phyloP scores from a whole-genome alignment of 305 asterid species.

The Ajuga reptans region DNA sequence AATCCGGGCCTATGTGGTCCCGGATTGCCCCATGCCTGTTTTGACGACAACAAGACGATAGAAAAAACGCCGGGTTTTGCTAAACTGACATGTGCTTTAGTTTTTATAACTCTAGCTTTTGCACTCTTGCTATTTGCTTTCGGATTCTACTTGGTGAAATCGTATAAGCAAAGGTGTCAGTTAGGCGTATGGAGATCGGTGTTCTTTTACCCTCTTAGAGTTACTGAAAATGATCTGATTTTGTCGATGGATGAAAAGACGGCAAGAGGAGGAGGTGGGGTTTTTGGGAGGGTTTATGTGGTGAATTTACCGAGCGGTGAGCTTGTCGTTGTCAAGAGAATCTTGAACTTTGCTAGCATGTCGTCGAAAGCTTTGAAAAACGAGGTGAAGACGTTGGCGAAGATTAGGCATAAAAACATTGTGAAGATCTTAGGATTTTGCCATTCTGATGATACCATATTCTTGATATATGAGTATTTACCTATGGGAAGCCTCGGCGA shows the following conservation, averaged over 20 bases:
- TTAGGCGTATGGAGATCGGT: conserved; percentile 49
- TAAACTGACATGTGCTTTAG: conserved; percentile 37
- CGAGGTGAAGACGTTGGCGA: conserved; percentile 68
- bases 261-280: conserved; percentile 41
- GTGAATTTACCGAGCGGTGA: conserved; percentile 72
- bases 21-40: conserved; percentile 53
- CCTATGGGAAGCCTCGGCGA: conserved; percentile 72
- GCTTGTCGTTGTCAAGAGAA: conserved; percentile 56
- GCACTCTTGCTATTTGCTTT: conserved; percentile 35
- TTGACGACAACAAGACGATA: conserved; percentile 26
- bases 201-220: conserved; percentile 75
- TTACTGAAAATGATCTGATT: conserved; percentile 55
- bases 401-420: conserved; percentile 67
- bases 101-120: conserved; percentile 39
- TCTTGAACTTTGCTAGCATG: conserved; percentile 37
- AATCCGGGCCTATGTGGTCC: conserved; percentile 70
- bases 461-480: conserved; percentile 63
- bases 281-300: conserved; percentile 54
- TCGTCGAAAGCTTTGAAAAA: conserved; percentile 51
- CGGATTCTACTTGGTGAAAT: conserved; percentile 37
- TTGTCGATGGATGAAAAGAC: conserved; percentile 61
- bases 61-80: conserved; percentile 32
- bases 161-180: conserved; percentile 29
- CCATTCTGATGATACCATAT: conserved; percentile 46
- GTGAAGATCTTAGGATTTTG: conserved; percentile 69